Evolutionary conservation across 2,329 filamentous ascomycete genomes (phyloP), one percentile per base, ranked within the genome.

Genomic region (Salinomyces thailandicus): DNA sequence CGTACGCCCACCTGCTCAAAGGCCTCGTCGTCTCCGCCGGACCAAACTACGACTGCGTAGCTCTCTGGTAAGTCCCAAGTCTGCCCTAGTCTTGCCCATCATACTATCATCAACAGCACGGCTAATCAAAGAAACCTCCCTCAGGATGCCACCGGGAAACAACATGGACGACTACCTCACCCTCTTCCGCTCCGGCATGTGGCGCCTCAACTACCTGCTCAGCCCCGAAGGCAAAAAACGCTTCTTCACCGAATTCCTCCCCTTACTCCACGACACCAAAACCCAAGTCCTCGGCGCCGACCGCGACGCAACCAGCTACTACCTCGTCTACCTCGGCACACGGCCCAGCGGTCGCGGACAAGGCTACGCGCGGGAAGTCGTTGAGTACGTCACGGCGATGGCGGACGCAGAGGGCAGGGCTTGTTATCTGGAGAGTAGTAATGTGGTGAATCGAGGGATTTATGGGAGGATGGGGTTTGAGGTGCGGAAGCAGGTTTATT

Each of bases 301-400:
- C 26, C 71, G 76, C 34, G 79, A 85, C 54, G 58, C 67, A 48
- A 68, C 81, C 42, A 77, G 73, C 54, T 91, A 83, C 71, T 91
- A 91, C 58, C 75, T 93, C 37, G 81, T 86, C 32, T 91, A 89
- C 60, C 68, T 93, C 43, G 85, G 84, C 44, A 86, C 81, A 34
- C 81, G 78, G 58, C 76, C 80, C 20, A 69, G 67, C 43, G 75
- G 78, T 4, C 74, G 80, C 42, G 75, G 82, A 32, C 78, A 78
- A 49, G 84, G 85, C 8, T 84, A 84, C 58, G 81, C 77, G 12
- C 70, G 70, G 47, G 79, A 75, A 62, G 68, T 87, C 44, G 75
- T 91, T 45, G 69, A 77, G 56, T 68, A 83, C 54, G 78, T 85
- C 62, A 77, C 79, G 35, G 62, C 60, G 30, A 68, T 69, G 66